Conservation (phyloP, 129 eudicot genomes). For the Chrysanthemum seticuspe region DNA sequence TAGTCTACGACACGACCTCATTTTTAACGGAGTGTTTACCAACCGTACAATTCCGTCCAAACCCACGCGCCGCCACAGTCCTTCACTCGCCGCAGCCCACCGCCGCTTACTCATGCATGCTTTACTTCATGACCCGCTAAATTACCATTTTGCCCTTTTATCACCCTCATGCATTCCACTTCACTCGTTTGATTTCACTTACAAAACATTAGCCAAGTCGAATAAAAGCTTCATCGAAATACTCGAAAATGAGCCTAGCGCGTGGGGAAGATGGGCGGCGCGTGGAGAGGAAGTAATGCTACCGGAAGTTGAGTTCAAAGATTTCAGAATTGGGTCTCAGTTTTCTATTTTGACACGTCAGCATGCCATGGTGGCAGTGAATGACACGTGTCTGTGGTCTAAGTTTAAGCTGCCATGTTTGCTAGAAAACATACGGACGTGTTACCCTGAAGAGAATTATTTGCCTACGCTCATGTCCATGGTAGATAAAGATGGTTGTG, state of each 20-base stretch:
- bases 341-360: conserved; percentile 65
- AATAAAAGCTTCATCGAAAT: conserved; percentile 69
- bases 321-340: conserved; percentile 88
- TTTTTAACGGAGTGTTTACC: conserved; percentile 55
- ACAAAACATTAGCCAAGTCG: conserved; percentile 38
- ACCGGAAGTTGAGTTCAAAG: conserved; percentile 55
- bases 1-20: conserved; percentile 30
- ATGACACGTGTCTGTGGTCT: conserved; percentile 68
- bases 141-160: conserved; percentile 67
- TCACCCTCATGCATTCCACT: conserved; percentile 81
- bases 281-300: conserved; percentile 79
- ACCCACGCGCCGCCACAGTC: conserved; percentile 76
- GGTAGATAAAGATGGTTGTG: conserved; percentile 64
- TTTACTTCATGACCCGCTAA: conserved; percentile 59
- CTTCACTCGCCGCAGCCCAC: conserved; percentile 58
- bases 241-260: conserved; percentile 47
- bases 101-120: conserved; percentile 71
- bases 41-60: conserved; percentile 64
- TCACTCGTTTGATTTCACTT: conserved; percentile 70
- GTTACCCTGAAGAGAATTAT: conserved; percentile 95
- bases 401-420: conserved; percentile 73
- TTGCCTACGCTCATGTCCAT: conserved; percentile 75
- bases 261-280: conserved; percentile 74
- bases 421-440: conserved; percentile 35
- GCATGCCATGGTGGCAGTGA: conserved; percentile 60